These are phyloP conservation scores for Oryza rufipogon DNA, from an alignment of 176 grass and related monocot species.

Conservation along the genomic window DNA sequence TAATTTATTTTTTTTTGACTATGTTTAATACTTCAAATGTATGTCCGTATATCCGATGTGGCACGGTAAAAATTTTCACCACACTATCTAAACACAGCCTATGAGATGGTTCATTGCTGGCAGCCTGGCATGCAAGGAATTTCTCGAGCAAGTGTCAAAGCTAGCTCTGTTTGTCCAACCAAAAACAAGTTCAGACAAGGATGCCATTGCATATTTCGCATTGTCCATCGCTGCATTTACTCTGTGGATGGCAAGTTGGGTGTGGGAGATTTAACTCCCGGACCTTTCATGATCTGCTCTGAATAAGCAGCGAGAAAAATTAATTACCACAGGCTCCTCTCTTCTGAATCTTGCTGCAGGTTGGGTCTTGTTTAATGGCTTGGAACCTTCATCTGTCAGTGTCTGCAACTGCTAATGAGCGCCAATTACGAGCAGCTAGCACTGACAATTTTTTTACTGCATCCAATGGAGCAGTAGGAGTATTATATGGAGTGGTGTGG, in stretches of 20 bases:
- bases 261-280: constrained; percentile 14
- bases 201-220: constrained; percentile 10
- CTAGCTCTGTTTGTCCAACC: background rate
- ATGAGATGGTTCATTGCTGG: background rate
- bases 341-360: constrained; percentile 39
- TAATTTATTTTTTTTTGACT: no score
- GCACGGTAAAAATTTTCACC: no score
- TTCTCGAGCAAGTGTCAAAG: background rate
- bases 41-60: no score
- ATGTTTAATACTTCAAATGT: no score
- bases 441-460: constrained; percentile 31
- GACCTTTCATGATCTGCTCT: background rate
- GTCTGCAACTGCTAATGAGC: background rate
- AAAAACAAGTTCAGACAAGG: background rate
- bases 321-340: background rate
- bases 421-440: constrained; percentile 30
- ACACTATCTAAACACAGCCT: no score
- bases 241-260: constrained; percentile 37
- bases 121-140: constrained; percentile 8
- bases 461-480: constrained; percentile 7
- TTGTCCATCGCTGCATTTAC: constrained; percentile 50
- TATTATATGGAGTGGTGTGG: constrained; percentile 1
- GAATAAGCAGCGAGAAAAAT: constrained; percentile 13
- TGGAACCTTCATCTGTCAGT: constrained; percentile 60
- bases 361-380: constrained; percentile 44